Conservation (phyloP, 1,139 yeast genomes). For the Arxiozyma telluris region DNA sequence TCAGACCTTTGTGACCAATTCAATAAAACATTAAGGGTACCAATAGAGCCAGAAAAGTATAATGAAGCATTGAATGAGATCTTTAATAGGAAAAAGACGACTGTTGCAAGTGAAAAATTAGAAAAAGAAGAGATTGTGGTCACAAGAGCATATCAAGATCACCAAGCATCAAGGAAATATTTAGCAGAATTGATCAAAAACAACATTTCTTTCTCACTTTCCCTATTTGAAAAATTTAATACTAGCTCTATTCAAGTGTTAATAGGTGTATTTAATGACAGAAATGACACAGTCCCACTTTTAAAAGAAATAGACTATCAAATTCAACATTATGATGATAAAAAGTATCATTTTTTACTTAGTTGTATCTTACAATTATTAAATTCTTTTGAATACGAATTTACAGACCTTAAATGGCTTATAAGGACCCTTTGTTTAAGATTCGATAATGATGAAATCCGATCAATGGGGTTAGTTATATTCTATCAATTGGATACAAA, state of each 20-base stretch:
- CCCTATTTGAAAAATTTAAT: slow-evolving; percentile 16
- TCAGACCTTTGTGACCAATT: slow-evolving; percentile 11
- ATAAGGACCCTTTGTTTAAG: slow-evolving; percentile 19
- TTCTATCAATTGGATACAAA: slow-evolving; percentile 15
- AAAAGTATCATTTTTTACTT: slow-evolving; percentile 14
- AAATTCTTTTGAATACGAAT: slow-evolving; percentile 17
- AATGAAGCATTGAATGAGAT: slow-evolving; percentile 12
- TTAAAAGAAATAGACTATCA: slow-evolving; percentile 15
- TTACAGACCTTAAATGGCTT: slow-evolving; percentile 18
- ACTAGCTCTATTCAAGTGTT: slow-evolving; percentile 16
- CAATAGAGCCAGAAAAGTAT: slow-evolving; percentile 9
- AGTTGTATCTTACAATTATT: slow-evolving; percentile 19
- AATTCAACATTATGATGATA: slow-evolving; percentile 17
- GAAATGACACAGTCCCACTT: slow-evolving; percentile 14
- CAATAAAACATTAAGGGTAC: slow-evolving; percentile 10
- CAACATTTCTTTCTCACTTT: slow-evolving; percentile 14
- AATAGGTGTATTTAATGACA: slow-evolving; percentile 17
- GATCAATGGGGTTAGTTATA: slow-evolving; percentile 19
- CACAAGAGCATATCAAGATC: slow-evolving; percentile 24
- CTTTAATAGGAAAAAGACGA: slow-evolving; percentile 1
- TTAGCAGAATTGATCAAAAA: slow-evolving; percentile 11
- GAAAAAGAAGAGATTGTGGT: slow-evolving; percentile 17
- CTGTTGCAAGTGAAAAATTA: background rate
- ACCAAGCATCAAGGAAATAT: slow-evolving; percentile 17
- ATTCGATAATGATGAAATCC: slow-evolving; percentile 15